Evolutionary conservation across 768 basidiomycete species (phyloP), one percentile per base, ranked within the genome.

Genomic region (Phaffia australis): DNA sequence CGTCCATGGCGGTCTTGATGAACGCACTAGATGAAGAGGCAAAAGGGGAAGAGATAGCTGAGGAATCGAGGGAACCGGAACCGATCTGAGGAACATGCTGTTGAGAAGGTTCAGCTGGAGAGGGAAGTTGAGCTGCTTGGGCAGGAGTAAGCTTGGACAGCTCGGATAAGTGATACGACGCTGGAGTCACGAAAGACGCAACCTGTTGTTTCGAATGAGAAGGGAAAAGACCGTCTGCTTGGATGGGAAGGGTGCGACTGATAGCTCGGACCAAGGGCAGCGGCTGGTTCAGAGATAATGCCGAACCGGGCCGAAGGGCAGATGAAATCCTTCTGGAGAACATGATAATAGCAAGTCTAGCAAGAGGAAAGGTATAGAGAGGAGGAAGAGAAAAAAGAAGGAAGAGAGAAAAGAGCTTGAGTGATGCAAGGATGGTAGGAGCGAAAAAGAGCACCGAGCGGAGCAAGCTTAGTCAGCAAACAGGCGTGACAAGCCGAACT

Each of bases 161-260:
- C 14, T 19, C n/a, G 42, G 42, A 46, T 1, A 56, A 35, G 0
- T 55, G 19, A 11, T 56, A 46, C 21, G 49, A 5, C 2, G 16
- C 49, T n/a, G 6, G 42, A 18, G 25, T 3, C 23, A 25, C 50
- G 25, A 23, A 16, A 4, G 55, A 35, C 5, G 30, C 18, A 48
- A 64, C 48, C 11, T 42, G 23, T 30, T 64, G 63, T 56, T 64
- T 64, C 1, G n/a, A 18, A 18, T 64, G 35, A 5, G 5, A 16
- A 7, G 63, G 63, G 52, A 64, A 64, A 32, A 64, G 42, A 23
- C 63, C 63, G 42, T 64, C 63, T 15, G 35, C 25, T 14, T n/a
- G 48, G 9, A 35, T 54, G 7, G 55, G 42, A 5, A 32, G n/a
- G 7, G 63, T 56, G 55, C 21, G n/a, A 3, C 54, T 19, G 52